Evolutionary conservation across 2,329 filamentous ascomycete genomes (phyloP).

Genomic region (Xylaria sp.): DNA sequence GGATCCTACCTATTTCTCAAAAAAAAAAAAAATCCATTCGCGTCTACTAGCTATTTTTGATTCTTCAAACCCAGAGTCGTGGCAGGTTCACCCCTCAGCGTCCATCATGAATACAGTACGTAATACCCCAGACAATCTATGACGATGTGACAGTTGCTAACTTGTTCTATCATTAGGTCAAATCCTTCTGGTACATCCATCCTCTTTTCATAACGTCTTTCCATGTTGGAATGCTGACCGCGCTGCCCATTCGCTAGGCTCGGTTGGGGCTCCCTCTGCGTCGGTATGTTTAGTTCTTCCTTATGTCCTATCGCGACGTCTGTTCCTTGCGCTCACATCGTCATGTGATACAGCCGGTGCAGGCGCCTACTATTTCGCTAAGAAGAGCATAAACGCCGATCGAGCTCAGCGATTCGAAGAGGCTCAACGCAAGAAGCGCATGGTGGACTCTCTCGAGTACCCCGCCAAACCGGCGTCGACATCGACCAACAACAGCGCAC

Average conservation of each 20-base stretch:
- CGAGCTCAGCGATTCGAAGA: slow-evolving; percentile 77
- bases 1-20: slow-evolving; percentile 1
- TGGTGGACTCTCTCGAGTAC: slow-evolving; percentile 65
- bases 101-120: slow-evolving; percentile 40
- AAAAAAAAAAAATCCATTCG: too few relatives aligned
- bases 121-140: background rate
- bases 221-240: slow-evolving; percentile 15
- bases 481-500: slow-evolving; percentile 46
- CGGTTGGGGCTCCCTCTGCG: slow-evolving; percentile 90
- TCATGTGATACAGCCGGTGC: slow-evolving; percentile 73
- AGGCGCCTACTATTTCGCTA: slow-evolving; percentile 95
- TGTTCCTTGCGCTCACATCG: slow-evolving; percentile 6
- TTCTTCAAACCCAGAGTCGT: background rate
- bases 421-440: slow-evolving; percentile 70
- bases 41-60: background rate
- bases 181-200: slow-evolving; percentile 70
- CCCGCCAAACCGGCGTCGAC: slow-evolving; percentile 49
- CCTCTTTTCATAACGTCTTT: background rate
- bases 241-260: slow-evolving; percentile 66
- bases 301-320: background rate
- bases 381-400: slow-evolving; percentile 92
- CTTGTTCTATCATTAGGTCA: slow-evolving; percentile 56
- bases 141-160: slow-evolving; percentile 32
- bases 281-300: slow-evolving; percentile 66
- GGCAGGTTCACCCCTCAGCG: background rate